Evolutionary conservation across 2,329 filamentous ascomycete genomes (phyloP).

Genomic region (Aspergillus persii): DNA sequence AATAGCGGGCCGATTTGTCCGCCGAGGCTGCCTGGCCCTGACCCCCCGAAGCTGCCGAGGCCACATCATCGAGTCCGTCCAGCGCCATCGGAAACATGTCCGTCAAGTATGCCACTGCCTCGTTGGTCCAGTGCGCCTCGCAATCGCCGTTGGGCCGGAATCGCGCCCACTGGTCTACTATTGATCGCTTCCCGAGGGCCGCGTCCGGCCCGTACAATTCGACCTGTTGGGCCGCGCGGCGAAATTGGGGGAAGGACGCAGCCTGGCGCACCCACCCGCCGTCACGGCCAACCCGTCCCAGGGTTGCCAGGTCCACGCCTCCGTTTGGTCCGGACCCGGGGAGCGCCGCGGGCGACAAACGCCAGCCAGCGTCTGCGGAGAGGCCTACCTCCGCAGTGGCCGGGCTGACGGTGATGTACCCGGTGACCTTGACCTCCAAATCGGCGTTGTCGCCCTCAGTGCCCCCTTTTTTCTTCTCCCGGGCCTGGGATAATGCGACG

Average conservation of each 20-base stretch:
- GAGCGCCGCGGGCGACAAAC: slow-evolving; percentile 46
- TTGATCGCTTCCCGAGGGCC: slow-evolving; percentile 16
- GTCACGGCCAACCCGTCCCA: slow-evolving; percentile 24
- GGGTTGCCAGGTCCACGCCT: slow-evolving; percentile 20
- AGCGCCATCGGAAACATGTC: slow-evolving; percentile 69
- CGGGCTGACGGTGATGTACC: slow-evolving; percentile 65
- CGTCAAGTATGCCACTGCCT: slow-evolving; percentile 61
- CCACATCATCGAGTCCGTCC: slow-evolving; percentile 47
- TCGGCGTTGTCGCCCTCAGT: slow-evolving; percentile 28
- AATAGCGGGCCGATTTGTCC: slow-evolving; percentile 48
- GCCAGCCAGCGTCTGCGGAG: slow-evolving; percentile 55
- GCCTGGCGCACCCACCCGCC: slow-evolving; percentile 25
- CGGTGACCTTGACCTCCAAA: slow-evolving; percentile 59
- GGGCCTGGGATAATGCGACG: slow-evolving; percentile 51
- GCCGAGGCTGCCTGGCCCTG: slow-evolving; percentile 19
- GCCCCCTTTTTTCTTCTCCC: slow-evolving; percentile 31
- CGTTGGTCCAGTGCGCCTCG: slow-evolving; percentile 59
- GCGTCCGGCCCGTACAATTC: slow-evolving; percentile 46
- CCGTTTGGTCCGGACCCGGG: slow-evolving; percentile 36
- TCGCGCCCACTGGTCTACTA: slow-evolving; percentile 66
- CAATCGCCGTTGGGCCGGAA: slow-evolving; percentile 52
- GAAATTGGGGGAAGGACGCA: slow-evolving; percentile 37
- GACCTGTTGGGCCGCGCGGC: slow-evolving; percentile 51
- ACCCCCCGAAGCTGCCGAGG: slow-evolving; percentile 24
- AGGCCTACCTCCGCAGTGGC: slow-evolving; percentile 59